A percentile compares a stretch with the other conserved stretches of the same genome.
phyloP scores from a whole-genome alignment of 1,284 basidiomycete genomes.

The Austroboletus niveus region DNA sequence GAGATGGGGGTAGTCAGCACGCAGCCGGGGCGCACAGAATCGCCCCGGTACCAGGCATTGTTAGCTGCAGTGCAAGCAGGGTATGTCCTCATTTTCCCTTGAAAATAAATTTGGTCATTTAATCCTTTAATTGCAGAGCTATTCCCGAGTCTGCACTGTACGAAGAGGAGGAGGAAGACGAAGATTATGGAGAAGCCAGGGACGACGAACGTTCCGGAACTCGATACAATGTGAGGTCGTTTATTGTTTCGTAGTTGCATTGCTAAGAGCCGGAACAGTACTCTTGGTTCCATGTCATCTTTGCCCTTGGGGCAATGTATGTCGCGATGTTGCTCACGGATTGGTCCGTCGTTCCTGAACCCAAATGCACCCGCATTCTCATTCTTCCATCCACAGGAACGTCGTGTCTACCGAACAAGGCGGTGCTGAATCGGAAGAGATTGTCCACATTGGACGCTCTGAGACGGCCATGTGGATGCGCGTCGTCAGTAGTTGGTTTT shows the following conservation, averaged over 20 bases:
- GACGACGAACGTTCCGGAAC: slow-evolving; percentile 97
- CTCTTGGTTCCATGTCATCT: slow-evolving; percentile 98
- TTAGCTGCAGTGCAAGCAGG: slow-evolving; percentile 96
- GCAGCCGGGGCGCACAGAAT: slow-evolving; percentile 85
- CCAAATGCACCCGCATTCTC: slow-evolving; percentile 2
- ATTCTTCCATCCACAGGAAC: slow-evolving; percentile 52
- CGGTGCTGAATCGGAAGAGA: slow-evolving; percentile 52
- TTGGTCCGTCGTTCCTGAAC: slow-evolving; percentile 62
- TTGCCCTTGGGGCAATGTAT: slow-evolving; percentile 96
- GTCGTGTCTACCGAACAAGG: slow-evolving; percentile 57
- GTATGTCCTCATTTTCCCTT: slow-evolving; percentile 38
- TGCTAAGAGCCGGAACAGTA: slow-evolving; percentile 54
- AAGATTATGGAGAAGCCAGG: slow-evolving; percentile 63
- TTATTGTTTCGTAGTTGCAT: not conserved
- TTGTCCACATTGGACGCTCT: slow-evolving; percentile 94
- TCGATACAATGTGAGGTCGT: slow-evolving; percentile 81
- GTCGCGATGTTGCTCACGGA: slow-evolving; percentile 98
- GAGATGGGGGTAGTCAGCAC: slow-evolving; percentile 77
- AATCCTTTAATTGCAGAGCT: slow-evolving; percentile 47
- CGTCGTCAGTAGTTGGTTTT: slow-evolving; percentile 93
- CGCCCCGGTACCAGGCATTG: slow-evolving; percentile 91
- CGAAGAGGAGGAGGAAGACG: slow-evolving; percentile 74
- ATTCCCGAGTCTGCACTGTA: slow-evolving; percentile 92
- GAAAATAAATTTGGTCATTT: not conserved
- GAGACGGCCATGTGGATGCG: slow-evolving; percentile 99